Evolutionary conservation across 2,329 filamentous ascomycete species (phyloP).

Genomic region (Cercospora canescens): DNA sequence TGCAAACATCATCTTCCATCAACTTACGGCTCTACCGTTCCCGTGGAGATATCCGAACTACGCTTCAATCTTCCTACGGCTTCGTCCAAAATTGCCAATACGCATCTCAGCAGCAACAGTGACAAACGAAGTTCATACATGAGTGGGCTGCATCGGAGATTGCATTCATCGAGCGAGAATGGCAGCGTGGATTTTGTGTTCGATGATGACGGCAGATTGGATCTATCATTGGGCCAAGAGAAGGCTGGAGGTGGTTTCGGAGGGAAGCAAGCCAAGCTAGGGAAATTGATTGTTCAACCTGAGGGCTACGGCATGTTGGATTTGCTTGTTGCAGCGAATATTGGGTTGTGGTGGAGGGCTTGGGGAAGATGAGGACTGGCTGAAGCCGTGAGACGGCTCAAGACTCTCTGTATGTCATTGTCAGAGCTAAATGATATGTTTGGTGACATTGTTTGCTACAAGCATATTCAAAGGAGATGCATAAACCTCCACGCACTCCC

Average conservation of each 20-base stretch:
- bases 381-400: background rate
- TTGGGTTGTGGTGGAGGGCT: slow-evolving; percentile 90
- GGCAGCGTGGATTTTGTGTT: slow-evolving; percentile 25
- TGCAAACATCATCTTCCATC: slow-evolving; percentile 31
- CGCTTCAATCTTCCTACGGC: slow-evolving; percentile 80
- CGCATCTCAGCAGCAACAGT: slow-evolving; percentile 25
- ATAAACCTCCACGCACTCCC: too few relatives aligned
- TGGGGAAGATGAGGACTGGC: slow-evolving; percentile 40
- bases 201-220: slow-evolving; percentile 53
- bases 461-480: too few relatives aligned
- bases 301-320: slow-evolving; percentile 96
- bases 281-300: slow-evolving; percentile 85
- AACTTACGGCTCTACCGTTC: slow-evolving; percentile 33
- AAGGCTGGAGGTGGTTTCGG: slow-evolving; percentile 81
- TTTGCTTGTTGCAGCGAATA: slow-evolving; percentile 83
- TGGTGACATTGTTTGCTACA: too few relatives aligned
- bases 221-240: slow-evolving; percentile 77
- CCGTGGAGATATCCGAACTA: slow-evolving; percentile 72
- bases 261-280: slow-evolving; percentile 86
- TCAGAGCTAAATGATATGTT: background rate
- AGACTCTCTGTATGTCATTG: background rate
- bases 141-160: slow-evolving; percentile 15
- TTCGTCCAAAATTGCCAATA: slow-evolving; percentile 29
- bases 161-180: slow-evolving; percentile 18
- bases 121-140: slow-evolving; percentile 32